Percentiles rank a stretch among this genome's conserved stretches.
Conservation (phyloP, 768 basidiomycete species). For the Kwoniella botswanensis region DNA sequence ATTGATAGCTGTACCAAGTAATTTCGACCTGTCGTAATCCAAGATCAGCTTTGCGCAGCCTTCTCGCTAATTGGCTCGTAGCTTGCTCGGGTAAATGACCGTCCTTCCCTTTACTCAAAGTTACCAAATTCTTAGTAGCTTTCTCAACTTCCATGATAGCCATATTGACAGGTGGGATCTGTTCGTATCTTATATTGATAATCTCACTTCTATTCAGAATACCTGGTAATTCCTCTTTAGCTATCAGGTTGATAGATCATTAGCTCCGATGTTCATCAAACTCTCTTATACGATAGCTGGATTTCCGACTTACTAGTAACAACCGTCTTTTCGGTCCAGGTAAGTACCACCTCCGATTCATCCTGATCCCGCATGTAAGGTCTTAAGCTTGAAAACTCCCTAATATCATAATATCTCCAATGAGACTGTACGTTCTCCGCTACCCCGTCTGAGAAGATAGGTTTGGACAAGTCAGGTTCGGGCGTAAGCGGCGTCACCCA, state of each 20-base stretch:
- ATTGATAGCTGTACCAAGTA: conserved; percentile 82
- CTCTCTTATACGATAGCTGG: not conserved
- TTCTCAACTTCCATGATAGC: conserved; percentile 80
- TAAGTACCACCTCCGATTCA: conserved; percentile 58
- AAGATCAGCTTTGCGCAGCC: conserved; percentile 5
- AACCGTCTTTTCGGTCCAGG: conserved; percentile 82
- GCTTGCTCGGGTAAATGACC: conserved; percentile 39
- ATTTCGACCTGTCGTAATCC: conserved; percentile 61
- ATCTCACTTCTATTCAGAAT: conserved; percentile 89
- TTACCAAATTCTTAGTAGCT: conserved; percentile 65
- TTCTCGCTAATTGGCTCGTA: not conserved
- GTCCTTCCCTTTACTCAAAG: conserved; percentile 20
- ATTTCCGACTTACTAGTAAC: conserved; percentile 41
- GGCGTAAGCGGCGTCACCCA: conserved; percentile 85
- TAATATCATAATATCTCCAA: conserved; percentile 86
- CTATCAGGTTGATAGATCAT: conserved; percentile 22
- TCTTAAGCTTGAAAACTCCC: conserved; percentile 76
- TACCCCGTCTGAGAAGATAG: conserved; percentile 85
- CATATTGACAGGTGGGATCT: conserved; percentile 83
- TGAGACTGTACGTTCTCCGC: conserved; percentile 78
- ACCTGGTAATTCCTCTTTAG: conserved; percentile 65
- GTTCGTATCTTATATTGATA: conserved; percentile 69
- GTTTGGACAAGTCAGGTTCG: conserved; percentile 75
- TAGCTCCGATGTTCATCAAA: conserved; percentile 33
- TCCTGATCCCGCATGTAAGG: conserved; percentile 69